Conservation (phyloP, 495 filamentous ascomycete genomes). For the Trichoderma gamsii region DNA sequence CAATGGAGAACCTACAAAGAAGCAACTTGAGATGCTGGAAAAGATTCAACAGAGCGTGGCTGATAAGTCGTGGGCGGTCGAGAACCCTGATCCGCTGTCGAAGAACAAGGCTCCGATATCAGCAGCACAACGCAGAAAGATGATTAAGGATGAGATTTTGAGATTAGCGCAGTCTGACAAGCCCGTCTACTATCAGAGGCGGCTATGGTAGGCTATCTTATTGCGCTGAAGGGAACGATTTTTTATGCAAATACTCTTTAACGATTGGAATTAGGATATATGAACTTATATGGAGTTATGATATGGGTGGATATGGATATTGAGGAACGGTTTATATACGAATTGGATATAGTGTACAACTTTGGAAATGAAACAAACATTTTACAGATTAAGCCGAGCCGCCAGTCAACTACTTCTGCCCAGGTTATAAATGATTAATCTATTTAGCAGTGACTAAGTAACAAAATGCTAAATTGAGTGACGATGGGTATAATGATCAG, state of each 20-base stretch:
- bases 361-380: no score
- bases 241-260: not conserved
- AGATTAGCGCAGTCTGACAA: constrained; percentile 34
- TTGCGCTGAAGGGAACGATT: not conserved
- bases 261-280: not conserved
- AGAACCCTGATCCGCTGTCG: constrained; percentile 14
- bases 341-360: no score
- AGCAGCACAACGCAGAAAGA: constrained; percentile 40
- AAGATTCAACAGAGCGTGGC: constrained; percentile 18
- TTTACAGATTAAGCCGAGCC: no score
- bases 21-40: constrained; percentile 18
- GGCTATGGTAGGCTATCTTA: constrained; percentile 34
- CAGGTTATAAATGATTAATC: no score
- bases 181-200: constrained; percentile 40
- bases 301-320: no score
- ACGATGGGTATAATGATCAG: not conserved
- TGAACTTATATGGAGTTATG: not conserved
- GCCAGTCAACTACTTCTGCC: no score
- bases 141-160: constrained; percentile 47
- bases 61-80: constrained; percentile 16
- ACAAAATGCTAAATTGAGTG: not conserved
- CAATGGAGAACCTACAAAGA: not conserved
- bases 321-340: no score
- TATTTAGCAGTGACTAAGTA: no score
- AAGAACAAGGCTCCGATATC: constrained; percentile 34